Evolutionary conservation across 2,329 filamentous ascomycete genomes (phyloP), one percentile per base, ranked within the genome.

Genomic region (Onygenales sp.): DNA sequence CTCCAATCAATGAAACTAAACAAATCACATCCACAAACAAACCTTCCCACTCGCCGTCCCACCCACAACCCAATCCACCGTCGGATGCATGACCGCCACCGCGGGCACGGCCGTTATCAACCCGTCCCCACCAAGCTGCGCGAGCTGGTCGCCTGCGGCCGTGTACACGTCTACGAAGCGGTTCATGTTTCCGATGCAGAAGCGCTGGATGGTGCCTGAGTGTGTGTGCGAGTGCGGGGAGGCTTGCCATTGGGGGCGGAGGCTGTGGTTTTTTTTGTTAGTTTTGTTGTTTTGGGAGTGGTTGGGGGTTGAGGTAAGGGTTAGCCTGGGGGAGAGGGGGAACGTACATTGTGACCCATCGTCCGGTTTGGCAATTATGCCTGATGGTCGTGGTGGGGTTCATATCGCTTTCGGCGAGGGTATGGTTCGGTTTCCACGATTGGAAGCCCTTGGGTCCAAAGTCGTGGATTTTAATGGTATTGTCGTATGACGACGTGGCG

Each of bases 111-210:
- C 93, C 0, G 90, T 95, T 61, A 98, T 95, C 10, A 57, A 39
- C 0, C 86, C 88, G 0, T 95, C 89, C 0, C 90, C 89, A 1
- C 85, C 89, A 3, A 98, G 73, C 68, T 97, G 92, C 0, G 88
- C 92, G 3, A 97, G 72, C 67, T 97, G 92, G 62, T 89, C 85
- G 0, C 93, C 93, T 48, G 86, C 81, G 0, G 83, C 79, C 0
- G 86, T 86, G 67, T 87, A 98, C 0, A 98, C 80, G 64, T 98
- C 93, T 1, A 97, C 88, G 62, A 96, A 97, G 1, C 93, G 83
- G 65, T 95, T 95, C 93, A 97, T 97, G 61, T 97, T 98, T 1
- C 88, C 93, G 54, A 98, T 92, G 27, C 83, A 87, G 62, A 98
- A 90, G 56, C 92, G 89, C 58, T 95, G 85, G 4, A 94, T 83